A percentile compares a stretch with the other conserved stretches of the same genome.
phyloP scores from a whole-genome alignment of 371 early-diverging fungal genomes.

The Mortierella sp. region DNA sequence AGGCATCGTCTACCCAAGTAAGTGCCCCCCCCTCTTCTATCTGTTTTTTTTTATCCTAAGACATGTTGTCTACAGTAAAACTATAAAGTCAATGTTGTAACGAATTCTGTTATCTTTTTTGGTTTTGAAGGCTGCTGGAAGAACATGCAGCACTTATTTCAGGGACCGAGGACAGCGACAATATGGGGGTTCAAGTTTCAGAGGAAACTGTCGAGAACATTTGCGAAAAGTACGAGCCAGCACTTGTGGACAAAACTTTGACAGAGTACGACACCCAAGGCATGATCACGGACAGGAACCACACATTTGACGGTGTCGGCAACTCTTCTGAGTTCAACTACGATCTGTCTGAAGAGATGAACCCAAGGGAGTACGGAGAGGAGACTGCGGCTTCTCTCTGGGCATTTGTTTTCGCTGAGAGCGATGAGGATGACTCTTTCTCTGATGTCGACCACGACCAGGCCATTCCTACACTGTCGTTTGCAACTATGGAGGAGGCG shows the following conservation, averaged over 20 bases:
- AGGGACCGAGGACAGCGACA: constrained; percentile 12
- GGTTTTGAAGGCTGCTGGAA: constrained; percentile 14
- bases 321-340: constrained; percentile 4
- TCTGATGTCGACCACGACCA: constrained; percentile 3
- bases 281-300: constrained; percentile 9
- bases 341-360: constrained; percentile 1
- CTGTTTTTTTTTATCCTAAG: constrained; percentile 4
- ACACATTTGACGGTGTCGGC: not conserved
- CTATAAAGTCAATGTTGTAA: constrained; percentile 8
- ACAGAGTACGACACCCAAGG: constrained; percentile 15
- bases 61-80: not conserved
- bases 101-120: constrained; percentile 14
- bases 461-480: constrained; percentile 11
- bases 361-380: constrained; percentile 13
- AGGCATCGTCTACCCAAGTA: constrained; percentile 29
- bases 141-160: constrained; percentile 17
- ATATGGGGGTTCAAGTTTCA: not conserved
- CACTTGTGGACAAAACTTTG: not conserved
- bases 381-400: constrained; percentile 13
- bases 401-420: constrained; percentile 5
- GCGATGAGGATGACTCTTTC: constrained; percentile 18
- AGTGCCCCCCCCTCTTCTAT: constrained; percentile 18
- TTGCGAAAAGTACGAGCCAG: not conserved
- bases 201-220: not conserved
- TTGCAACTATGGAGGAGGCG: constrained; percentile 16